phyloP scores from a whole-genome alignment of 2,329 filamentous ascomycete species.

The Calonectria naviculata region DNA sequence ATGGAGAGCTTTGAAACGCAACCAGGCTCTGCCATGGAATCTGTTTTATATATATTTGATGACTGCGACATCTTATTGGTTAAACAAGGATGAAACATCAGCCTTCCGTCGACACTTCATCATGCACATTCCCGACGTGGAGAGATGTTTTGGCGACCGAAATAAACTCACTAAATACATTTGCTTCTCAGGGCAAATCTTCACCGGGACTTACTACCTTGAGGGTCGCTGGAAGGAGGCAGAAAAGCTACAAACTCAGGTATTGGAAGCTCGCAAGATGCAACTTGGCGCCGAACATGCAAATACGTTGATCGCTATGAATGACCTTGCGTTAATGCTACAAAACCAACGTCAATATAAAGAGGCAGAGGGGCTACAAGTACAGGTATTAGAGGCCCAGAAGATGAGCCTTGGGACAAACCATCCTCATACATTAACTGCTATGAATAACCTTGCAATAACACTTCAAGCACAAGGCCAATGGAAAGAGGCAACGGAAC shows the following conservation, averaged over 20 bases:
- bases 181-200: not conserved
- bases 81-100: not conserved
- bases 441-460: too few species aligned
- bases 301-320: too few species aligned
- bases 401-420: too few species aligned
- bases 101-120: not conserved
- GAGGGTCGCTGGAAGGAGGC: not conserved
- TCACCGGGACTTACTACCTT: not conserved
- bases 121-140: not conserved
- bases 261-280: not conserved
- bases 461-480: too few species aligned
- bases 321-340: too few species aligned
- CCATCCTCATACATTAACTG: too few species aligned
- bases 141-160: not conserved
- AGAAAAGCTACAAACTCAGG: not conserved
- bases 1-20: not conserved
- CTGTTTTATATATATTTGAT: not conserved
- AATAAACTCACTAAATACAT: not conserved
- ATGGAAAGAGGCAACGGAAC: too few species aligned
- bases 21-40: not conserved
- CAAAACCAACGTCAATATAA: too few species aligned
- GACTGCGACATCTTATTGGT: not conserved
- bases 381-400: too few species aligned
- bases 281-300: too few species aligned
- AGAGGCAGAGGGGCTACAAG: too few species aligned